Evolutionary conservation across 1,284 basidiomycete species (phyloP).

Genomic region (Ganoderma multipileum): DNA sequence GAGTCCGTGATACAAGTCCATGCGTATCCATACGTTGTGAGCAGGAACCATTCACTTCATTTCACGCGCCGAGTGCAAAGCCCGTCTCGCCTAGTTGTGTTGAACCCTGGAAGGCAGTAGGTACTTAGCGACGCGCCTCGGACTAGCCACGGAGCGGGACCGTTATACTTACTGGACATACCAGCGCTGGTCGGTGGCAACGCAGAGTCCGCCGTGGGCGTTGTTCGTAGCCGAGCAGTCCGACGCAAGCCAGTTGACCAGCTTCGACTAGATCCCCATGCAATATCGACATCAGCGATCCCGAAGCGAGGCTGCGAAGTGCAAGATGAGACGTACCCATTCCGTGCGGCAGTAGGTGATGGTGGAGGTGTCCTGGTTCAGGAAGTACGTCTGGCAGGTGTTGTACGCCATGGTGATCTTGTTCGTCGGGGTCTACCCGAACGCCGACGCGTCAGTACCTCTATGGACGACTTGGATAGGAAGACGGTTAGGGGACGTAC

Average conservation of each 20-base stretch:
- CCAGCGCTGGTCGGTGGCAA: slow-evolving; percentile 52
- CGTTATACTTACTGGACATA: slow-evolving; percentile 48
- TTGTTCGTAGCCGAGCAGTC: slow-evolving; percentile 56
- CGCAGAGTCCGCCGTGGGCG: slow-evolving; percentile 55
- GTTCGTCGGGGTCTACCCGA: slow-evolving; percentile 25
- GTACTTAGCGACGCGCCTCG: neutral
- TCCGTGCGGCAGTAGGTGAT: slow-evolving; percentile 38
- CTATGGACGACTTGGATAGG: neutral
- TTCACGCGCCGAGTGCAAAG: neutral
- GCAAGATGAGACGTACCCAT: slow-evolving; percentile 29
- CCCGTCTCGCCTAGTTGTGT: neutral
- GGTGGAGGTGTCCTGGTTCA: slow-evolving; percentile 34
- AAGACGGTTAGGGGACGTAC: slow-evolving; percentile 6
- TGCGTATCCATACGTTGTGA: neutral
- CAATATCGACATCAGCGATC: neutral
- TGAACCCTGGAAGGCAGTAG: neutral
- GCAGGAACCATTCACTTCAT: neutral
- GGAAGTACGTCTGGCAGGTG: slow-evolving; percentile 36
- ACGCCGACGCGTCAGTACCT: neutral
- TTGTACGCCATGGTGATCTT: slow-evolving; percentile 36
- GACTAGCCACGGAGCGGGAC: neutral
- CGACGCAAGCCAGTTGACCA: slow-evolving; percentile 49
- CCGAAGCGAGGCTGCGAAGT: neutral
- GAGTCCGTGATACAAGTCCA: neutral
- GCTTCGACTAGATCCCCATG: slow-evolving; percentile 14